phyloP scores from a whole-genome alignment of 768 basidiomycete genomes.

The Suillus placidus region DNA sequence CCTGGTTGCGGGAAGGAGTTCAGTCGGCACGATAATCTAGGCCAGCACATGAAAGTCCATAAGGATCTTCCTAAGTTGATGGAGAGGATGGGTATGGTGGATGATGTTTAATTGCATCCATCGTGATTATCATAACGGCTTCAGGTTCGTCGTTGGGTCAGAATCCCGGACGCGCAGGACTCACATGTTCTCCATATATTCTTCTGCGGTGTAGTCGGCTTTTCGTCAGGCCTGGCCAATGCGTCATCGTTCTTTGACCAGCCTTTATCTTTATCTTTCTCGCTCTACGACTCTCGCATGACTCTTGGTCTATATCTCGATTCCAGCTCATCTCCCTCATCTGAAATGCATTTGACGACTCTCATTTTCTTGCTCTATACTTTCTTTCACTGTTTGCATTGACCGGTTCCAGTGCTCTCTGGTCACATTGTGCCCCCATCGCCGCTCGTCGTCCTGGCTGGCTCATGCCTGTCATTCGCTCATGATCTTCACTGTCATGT shows the following conservation, averaged over 20 bases:
- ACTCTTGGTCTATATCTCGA: background rate
- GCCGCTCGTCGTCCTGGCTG: background rate
- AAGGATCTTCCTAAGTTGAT: constrained; percentile 37
- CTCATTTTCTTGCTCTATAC: background rate
- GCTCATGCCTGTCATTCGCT: background rate
- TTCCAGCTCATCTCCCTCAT: background rate
- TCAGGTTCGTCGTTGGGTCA: background rate
- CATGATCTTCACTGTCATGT: background rate
- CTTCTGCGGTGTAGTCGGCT: background rate
- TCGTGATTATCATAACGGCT: background rate
- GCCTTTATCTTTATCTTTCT: background rate
- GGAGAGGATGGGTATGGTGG: constrained; percentile 22
- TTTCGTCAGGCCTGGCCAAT: background rate
- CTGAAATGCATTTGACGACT: background rate
- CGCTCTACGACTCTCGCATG: background rate
- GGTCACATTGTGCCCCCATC: background rate
- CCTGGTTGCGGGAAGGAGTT: constrained; percentile 84
- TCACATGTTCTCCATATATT: background rate
- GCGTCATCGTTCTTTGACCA: background rate
- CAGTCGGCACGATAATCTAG: constrained; percentile 85
- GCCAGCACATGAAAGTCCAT: constrained; percentile 88
- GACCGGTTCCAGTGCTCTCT: background rate
- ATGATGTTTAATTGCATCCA: background rate
- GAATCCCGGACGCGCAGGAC: background rate
- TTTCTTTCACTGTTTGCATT: background rate